Base-by-base conservation (phyloP, 2,329 filamentous ascomycete genomes). In the Cordyceps cateniannulata region DNA sequence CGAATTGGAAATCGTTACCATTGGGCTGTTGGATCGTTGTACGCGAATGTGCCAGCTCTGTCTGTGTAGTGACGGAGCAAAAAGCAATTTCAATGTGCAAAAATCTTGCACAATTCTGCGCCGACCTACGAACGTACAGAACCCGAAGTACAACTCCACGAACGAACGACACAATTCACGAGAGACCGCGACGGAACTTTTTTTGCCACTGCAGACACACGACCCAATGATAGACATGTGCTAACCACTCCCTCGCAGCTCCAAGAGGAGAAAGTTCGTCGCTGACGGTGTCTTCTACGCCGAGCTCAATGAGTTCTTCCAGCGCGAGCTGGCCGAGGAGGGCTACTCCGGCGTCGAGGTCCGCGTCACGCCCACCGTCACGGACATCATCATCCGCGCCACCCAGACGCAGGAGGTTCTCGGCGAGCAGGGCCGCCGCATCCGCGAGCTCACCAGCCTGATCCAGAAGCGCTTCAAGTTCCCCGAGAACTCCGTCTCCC, bases 381-480 rank as follows among this genome's bases (percentile, higher is more conserved):
- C 95, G 85, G 95, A 98, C 83, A 98, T 98, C 87, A 98, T 99
- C 87, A 96, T 99, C 86, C 95, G 95, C 81, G 95, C 95, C 77
- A 99, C 95, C 76, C 95, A 99, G 89, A 99, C 95, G 77, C 95
- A 99, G 85, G 96, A 99, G 85, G 96, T 99, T 72, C 91, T 99
- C 76, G 95, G 95, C 77, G 95, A 99, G 89, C 95, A 99, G 87
- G 95, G 95, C 76, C 93, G 95, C 84, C 91, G 95, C 84, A 99
- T 99, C 81, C 93, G 95, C 80, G 95, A 99, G 87, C 92, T 99
- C 81, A 99, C 95, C 78, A 97, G 92, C 75, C 89, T 99, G 78
- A 99, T 99, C 86, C 96, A 99, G 86, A 98, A 99, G 90, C 93
- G 95, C 77, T 99, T 99, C 91, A 97, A 97, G 87, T 99, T 99